Conservation (phyloP, 805 yeast species). For the Saturnispora ahearnii region DNA sequence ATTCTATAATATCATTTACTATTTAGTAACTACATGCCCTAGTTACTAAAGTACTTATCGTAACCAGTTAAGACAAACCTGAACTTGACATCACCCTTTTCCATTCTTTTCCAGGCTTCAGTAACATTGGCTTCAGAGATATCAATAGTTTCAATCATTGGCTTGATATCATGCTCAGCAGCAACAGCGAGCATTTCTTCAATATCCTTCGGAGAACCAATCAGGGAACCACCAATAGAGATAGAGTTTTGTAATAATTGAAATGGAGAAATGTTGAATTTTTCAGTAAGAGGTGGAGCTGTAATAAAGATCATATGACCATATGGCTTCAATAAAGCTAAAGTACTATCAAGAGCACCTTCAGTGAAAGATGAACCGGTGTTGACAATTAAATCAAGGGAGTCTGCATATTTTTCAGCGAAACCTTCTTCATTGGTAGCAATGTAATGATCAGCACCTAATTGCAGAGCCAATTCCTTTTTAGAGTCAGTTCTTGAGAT, state of each 20-base stretch:
- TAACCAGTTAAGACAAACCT: conserved; percentile 45
- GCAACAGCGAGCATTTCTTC: conserved; percentile 40
- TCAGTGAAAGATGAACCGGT: conserved; percentile 38
- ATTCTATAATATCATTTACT: too few species aligned
- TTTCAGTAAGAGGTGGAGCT: conserved; percentile 31
- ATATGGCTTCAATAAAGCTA: conserved; percentile 21
- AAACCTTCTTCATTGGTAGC: conserved; percentile 46
- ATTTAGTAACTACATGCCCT: not conserved
- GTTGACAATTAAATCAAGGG: conserved; percentile 39
- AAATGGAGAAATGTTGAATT: conserved; percentile 28
- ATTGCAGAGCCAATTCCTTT: conserved; percentile 37
- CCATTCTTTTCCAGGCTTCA: conserved; percentile 39
- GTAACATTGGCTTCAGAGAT: conserved; percentile 36
- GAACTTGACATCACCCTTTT: conserved; percentile 42
- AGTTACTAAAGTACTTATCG: conserved; percentile 27
- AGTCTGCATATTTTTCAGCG: conserved; percentile 25
- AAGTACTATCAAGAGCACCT: conserved; percentile 20
- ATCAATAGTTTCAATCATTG: conserved; percentile 45
- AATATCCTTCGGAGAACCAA: conserved; percentile 41
- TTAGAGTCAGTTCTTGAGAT: conserved; percentile 43
- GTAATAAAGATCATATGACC: conserved; percentile 27
- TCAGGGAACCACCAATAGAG: conserved; percentile 25
- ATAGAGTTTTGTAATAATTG: conserved; percentile 27
- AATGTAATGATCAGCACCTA: conserved; percentile 47
- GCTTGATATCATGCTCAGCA: conserved; percentile 36